phyloP scores from a whole-genome alignment of 768 basidiomycete species.

The Dioszegia aurantiaca region DNA sequence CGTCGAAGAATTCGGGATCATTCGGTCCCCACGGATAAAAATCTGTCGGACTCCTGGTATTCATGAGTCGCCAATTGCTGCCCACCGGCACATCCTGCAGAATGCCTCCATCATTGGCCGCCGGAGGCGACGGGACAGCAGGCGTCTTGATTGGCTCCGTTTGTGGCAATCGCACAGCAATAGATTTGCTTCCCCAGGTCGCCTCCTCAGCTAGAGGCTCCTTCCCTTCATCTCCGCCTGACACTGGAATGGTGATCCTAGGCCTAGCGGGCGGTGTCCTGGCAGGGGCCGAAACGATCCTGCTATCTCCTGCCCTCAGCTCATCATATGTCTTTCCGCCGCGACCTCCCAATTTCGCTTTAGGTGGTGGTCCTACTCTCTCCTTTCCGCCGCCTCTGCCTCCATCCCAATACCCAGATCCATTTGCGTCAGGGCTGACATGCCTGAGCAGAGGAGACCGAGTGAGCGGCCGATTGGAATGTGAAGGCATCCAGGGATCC shows the following conservation, averaged over 20 bases:
- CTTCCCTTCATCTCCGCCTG: not conserved
- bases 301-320: slow-evolving; percentile 11
- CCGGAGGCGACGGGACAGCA: not conserved
- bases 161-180: slow-evolving; percentile 20
- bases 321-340: slow-evolving; percentile 38
- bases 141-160: not conserved
- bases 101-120: not conserved
- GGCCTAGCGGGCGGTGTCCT: slow-evolving; percentile 1
- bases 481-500: not conserved
- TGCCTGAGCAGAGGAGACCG: not conserved
- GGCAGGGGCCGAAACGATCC: slow-evolving; percentile 10
- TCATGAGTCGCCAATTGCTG: no score
- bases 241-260: not conserved
- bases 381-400: not conserved
- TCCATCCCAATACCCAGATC: not conserved
- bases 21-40: no score
- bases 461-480: not conserved
- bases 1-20: no score
- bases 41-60: no score
- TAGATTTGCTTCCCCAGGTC: slow-evolving; percentile 14
- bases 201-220: not conserved
- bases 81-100: no score
- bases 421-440: not conserved
- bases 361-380: slow-evolving; percentile 22
- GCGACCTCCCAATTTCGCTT: slow-evolving; percentile 36